Conservation (phyloP, 129 eudicot species). For the Chrysanthemum makinoi region DNA sequence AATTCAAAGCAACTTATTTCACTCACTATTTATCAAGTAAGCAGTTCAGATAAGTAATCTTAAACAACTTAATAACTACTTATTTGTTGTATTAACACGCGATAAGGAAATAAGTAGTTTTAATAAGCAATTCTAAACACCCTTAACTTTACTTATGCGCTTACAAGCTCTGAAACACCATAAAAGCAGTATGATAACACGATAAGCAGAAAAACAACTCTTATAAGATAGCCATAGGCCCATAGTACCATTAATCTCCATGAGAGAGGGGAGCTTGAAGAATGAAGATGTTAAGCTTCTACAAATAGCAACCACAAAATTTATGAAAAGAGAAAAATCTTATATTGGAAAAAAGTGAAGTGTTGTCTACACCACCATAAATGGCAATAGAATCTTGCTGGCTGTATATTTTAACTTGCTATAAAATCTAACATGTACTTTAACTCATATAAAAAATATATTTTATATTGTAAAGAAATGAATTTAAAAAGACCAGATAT, state of each 20-base stretch:
- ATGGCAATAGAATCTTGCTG: slow-evolving; percentile 27
- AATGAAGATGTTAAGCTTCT: not conserved
- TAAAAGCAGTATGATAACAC: too few species aligned
- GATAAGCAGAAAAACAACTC: not conserved
- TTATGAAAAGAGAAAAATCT: not conserved
- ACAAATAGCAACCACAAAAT: slow-evolving; percentile 4
- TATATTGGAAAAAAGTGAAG: slow-evolving; percentile 7
- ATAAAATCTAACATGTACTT: slow-evolving; percentile 20
- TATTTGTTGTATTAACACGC: too few species aligned
- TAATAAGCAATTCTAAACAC: too few species aligned
- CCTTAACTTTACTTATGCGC: too few species aligned
- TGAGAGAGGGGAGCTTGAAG: slow-evolving; percentile 6
- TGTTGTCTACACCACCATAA: slow-evolving; percentile 3
- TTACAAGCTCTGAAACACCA: too few species aligned
- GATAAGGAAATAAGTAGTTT: too few species aligned
- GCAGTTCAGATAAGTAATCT: too few species aligned
- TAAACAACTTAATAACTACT: too few species aligned
- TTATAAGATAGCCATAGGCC: not conserved
- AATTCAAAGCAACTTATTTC: too few species aligned
- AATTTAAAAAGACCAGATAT: slow-evolving; percentile 24
- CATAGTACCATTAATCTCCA: slow-evolving; percentile 8
- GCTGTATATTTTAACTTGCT: slow-evolving; percentile 3
- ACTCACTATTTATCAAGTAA: too few species aligned
- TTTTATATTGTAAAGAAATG: not conserved
- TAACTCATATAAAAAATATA: slow-evolving; percentile 28